Conservation (phyloP, 2,329 filamentous ascomycete species). For the Talaromyces funiculosus region DNA sequence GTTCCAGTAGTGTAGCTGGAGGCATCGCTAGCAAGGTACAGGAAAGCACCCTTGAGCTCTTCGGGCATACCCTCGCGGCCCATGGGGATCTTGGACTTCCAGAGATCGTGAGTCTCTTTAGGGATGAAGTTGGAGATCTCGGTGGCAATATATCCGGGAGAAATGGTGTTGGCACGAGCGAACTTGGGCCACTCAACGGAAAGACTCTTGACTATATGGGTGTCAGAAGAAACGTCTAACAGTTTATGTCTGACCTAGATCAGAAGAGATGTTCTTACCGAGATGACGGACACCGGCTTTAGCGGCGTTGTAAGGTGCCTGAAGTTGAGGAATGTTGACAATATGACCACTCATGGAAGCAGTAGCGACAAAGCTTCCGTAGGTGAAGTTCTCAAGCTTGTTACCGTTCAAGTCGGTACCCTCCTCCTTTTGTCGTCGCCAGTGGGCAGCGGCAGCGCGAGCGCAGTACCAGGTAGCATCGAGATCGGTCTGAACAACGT, state of each 20-base stretch:
- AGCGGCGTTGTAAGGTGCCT: slow-evolving; percentile 67
- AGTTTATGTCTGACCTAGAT: slow-evolving; percentile 43
- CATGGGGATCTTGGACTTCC: slow-evolving; percentile 76
- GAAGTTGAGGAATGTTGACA: slow-evolving; percentile 69
- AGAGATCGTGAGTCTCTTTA: slow-evolving; percentile 62
- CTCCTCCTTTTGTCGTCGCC: slow-evolving; percentile 63
- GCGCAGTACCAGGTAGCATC: slow-evolving; percentile 76
- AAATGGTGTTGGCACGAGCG: slow-evolving; percentile 66
- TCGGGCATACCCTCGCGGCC: slow-evolving; percentile 65
- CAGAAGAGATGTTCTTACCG: slow-evolving; percentile 33
- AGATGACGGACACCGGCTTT: slow-evolving; percentile 57
- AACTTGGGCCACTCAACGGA: slow-evolving; percentile 74
- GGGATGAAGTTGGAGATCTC: slow-evolving; percentile 64
- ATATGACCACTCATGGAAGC: slow-evolving; percentile 74
- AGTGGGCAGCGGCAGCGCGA: slow-evolving; percentile 63
- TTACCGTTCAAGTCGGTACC: slow-evolving; percentile 59
- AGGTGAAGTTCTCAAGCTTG: slow-evolving; percentile 54
- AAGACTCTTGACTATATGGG: slow-evolving; percentile 55
- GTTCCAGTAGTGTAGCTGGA: slow-evolving; percentile 47
- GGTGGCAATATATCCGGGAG: slow-evolving; percentile 70
- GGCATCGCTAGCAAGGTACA: slow-evolving; percentile 44
- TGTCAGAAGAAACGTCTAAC: slow-evolving; percentile 13
- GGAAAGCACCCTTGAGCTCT: slow-evolving; percentile 70
- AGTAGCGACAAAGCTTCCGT: slow-evolving; percentile 70
- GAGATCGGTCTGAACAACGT: slow-evolving; percentile 65